Evolutionary conservation across 2,329 filamentous ascomycete species (phyloP).

Genomic region (Dissoconium aciculare): DNA sequence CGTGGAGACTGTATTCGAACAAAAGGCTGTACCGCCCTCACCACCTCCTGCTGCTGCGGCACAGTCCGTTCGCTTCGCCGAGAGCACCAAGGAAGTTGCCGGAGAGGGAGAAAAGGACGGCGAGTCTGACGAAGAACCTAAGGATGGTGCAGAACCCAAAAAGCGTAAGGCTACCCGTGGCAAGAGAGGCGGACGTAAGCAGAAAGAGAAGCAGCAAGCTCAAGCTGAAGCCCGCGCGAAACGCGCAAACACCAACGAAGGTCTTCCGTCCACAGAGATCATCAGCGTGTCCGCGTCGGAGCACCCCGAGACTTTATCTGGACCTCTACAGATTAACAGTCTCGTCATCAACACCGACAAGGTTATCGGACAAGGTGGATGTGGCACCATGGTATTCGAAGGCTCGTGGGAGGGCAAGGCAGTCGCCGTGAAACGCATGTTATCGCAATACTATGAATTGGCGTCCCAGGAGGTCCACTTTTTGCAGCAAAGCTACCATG

Average conservation of each 20-base stretch:
- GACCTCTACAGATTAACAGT: slow-evolving; percentile 44
- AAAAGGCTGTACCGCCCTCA: slow-evolving; percentile 1
- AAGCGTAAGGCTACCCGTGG: slow-evolving; percentile 38
- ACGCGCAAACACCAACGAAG: slow-evolving; percentile 10
- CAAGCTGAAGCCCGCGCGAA: slow-evolving; percentile 25
- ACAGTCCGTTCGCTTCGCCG: slow-evolving; percentile 9
- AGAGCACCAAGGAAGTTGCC: slow-evolving; percentile 3
- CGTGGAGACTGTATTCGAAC: slow-evolving; percentile 21
- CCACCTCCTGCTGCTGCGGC: slow-evolving; percentile 2
- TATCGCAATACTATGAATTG: slow-evolving; percentile 90
- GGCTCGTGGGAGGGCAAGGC: slow-evolving; percentile 83
- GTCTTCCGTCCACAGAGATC: slow-evolving; percentile 23
- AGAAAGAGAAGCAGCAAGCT: slow-evolving; percentile 28
- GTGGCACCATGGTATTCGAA: slow-evolving; percentile 90
- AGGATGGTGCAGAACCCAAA: slow-evolving; percentile 18
- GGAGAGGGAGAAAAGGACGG: slow-evolving; percentile 3
- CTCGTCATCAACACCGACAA: slow-evolving; percentile 45
- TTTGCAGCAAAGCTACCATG: slow-evolving; percentile 81
- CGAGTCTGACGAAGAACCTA: slow-evolving; percentile 13
- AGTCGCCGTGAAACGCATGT: slow-evolving; percentile 92
- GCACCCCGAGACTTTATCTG: slow-evolving; percentile 27
- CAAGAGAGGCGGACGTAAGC: slow-evolving; percentile 32
- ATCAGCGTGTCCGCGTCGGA: slow-evolving; percentile 31
- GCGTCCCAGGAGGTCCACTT: slow-evolving; percentile 86
- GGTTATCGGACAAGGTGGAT: slow-evolving; percentile 63